phyloP scores from a whole-genome alignment of 108 stramenopile genomes.

The Bacterosira constricta region DNA sequence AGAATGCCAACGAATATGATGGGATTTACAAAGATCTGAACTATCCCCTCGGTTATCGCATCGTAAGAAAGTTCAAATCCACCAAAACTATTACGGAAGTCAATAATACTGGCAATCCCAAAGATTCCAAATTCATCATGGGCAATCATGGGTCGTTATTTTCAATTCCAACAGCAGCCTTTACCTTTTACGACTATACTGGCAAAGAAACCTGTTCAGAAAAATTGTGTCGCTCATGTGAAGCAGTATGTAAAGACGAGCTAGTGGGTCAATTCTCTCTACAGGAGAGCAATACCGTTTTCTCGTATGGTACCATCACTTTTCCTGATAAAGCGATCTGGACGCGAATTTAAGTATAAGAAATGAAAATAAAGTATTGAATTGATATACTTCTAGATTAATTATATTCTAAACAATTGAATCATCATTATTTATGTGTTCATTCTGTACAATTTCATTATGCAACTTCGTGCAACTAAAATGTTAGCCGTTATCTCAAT shows the following conservation, averaged over 20 bases:
- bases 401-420: no score
- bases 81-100: slow-evolving; percentile 12
- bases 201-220: no score
- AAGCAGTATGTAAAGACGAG: neutral
- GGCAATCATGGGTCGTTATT: slow-evolving; percentile 9
- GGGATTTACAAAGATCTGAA: slow-evolving; percentile 27
- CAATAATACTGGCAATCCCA: slow-evolving; percentile 24
- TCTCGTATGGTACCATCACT: slow-evolving; percentile 27
- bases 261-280: slow-evolving; percentile 15
- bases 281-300: slow-evolving; percentile 13
- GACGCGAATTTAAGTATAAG: slow-evolving; percentile 18
- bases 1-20: slow-evolving; percentile 16
- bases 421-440: no score
- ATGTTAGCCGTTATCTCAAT: no score
- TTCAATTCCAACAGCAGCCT: slow-evolving; percentile 22
- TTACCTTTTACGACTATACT: slow-evolving; percentile 20
- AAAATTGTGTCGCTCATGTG: neutral
- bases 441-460: no score
- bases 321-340: slow-evolving; percentile 21
- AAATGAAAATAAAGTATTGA: neutral
- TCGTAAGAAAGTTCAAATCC: slow-evolving; percentile 1
- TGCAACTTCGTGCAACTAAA: no score
- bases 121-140: slow-evolving; percentile 6
- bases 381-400: no score
- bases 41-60: slow-evolving; percentile 14